phyloP scores from a whole-genome alignment of 768 basidiomycete genomes.

The Lactarius akahatsu region DNA sequence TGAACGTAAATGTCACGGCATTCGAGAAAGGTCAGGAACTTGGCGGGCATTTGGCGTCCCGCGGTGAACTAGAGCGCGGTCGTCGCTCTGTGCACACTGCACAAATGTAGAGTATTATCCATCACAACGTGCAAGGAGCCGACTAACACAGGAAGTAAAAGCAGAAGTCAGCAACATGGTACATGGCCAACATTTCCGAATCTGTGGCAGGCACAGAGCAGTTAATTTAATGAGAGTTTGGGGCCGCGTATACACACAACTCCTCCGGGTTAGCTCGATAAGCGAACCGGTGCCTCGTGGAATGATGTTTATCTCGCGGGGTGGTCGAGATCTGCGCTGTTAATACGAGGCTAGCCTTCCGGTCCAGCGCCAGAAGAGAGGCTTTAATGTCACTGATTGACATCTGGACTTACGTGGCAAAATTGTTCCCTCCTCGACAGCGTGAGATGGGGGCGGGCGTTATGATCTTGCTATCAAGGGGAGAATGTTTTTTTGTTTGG shows the following conservation, averaged over 20 bases:
- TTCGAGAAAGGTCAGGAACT: background rate
- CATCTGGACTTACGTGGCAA: background rate
- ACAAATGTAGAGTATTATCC: background rate
- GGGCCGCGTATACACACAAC: background rate
- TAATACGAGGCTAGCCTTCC: background rate
- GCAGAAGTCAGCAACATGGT: background rate
- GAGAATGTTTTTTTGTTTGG: background rate
- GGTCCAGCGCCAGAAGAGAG: background rate
- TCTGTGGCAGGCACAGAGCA: background rate
- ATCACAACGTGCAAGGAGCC: background rate
- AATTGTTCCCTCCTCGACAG: constrained; percentile 8
- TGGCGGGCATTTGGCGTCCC: background rate
- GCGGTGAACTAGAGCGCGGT: background rate
- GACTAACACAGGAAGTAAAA: background rate
- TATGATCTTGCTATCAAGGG: background rate
- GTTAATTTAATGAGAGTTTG: background rate
- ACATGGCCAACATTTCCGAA: background rate
- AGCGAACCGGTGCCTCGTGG: constrained; percentile 10
- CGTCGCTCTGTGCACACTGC: background rate
- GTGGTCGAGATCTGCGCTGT: constrained; percentile 12
- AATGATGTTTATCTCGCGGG: constrained; percentile 14
- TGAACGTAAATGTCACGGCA: background rate
- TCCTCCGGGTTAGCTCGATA: constrained; percentile 5
- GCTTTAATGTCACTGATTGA: background rate
- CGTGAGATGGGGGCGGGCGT: constrained; percentile 6